These are phyloP conservation scores for Boletus eberwhitei DNA, from an alignment of 768 basidiomycete genomes.

Conservation along the genomic window DNA sequence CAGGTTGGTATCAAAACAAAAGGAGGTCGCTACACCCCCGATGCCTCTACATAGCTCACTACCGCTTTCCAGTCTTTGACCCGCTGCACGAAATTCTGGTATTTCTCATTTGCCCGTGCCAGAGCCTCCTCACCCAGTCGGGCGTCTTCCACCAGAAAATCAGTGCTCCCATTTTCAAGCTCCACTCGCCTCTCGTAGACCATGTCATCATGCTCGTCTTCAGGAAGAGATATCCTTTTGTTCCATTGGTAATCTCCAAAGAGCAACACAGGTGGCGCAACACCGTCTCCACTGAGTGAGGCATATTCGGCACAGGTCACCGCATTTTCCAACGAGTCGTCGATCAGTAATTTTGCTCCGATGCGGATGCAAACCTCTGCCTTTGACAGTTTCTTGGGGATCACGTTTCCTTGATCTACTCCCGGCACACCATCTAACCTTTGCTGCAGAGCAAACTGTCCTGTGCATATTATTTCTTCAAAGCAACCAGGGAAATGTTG, in stretches of 20 bases:
- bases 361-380: slow-evolving; percentile 68
- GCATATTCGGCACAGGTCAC: slow-evolving; percentile 46
- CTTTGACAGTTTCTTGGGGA: slow-evolving; percentile 60
- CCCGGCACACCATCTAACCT: slow-evolving; percentile 10
- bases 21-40: neutral
- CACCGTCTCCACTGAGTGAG: slow-evolving; percentile 6
- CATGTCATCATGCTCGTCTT: slow-evolving; percentile 49
- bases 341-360: slow-evolving; percentile 64
- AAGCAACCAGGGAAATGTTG: slow-evolving; percentile 63
- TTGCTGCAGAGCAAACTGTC: slow-evolving; percentile 60
- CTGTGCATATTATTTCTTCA: slow-evolving; percentile 65
- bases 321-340: slow-evolving; percentile 81
- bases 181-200: slow-evolving; percentile 49
- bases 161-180: slow-evolving; percentile 41
- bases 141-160: slow-evolving; percentile 55
- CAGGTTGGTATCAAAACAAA: neutral
- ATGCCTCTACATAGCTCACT: slow-evolving; percentile 42
- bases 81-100: slow-evolving; percentile 42
- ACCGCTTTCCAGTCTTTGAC: slow-evolving; percentile 66
- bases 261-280: slow-evolving; percentile 56
- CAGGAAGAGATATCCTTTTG: slow-evolving; percentile 47
- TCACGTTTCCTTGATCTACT: slow-evolving; percentile 29
- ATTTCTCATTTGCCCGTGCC: slow-evolving; percentile 43
- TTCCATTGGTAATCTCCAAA: slow-evolving; percentile 83
- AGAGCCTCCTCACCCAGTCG: slow-evolving; percentile 31